Evolutionary conservation across 305 asterid species (phyloP), one percentile per base, ranked within the genome.

Genomic region (Fraxinus sp.): DNA sequence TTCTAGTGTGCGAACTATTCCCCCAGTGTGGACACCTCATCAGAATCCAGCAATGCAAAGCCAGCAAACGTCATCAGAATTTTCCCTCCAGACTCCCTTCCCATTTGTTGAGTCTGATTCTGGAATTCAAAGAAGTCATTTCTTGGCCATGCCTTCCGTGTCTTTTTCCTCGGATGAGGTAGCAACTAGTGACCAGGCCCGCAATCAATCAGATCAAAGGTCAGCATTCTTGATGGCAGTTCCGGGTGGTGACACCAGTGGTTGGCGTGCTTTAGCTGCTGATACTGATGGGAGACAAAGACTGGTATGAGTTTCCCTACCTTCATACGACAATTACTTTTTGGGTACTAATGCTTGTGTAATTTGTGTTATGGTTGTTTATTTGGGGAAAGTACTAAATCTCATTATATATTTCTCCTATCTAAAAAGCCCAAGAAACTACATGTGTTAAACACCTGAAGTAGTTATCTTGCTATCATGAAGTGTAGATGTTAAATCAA

Each of bases 261-360:
- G 91, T 76, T 88, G 93, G 97, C 95, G 88, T 86, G 89, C 94
- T 79, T 81, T 89, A 77, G 90, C 95, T 78, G 90, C 93, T 82
- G 92, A 82, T 80, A 26, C 90, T 46, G 97, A 92, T 86, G 91
- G 93, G 81, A 91, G 98, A 80, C 94, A 92, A 24, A 93, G 97
- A 86, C 87, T 94, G 91, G 93, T 91, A 86, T 84, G 84, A 86
- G 59, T 49, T 81, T 82, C 76, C 76, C 6, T 72, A 49, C 20
- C 74, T 55, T 66, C 62, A 75, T 79, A 32, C 18, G 26, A 74
- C 7, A 39, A 77, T 59, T 46, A 41, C 37, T 5, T 59, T 78
- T 46, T 35, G 14, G 37, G 70, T 75, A 7, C 64, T 78, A 77
- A 46, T 79, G 73, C 32, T 71, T 33, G 36, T 83, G 66, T 70